phyloP scores from a whole-genome alignment of 169 alveolate genomes.

The Cryptosporidium felis region DNA sequence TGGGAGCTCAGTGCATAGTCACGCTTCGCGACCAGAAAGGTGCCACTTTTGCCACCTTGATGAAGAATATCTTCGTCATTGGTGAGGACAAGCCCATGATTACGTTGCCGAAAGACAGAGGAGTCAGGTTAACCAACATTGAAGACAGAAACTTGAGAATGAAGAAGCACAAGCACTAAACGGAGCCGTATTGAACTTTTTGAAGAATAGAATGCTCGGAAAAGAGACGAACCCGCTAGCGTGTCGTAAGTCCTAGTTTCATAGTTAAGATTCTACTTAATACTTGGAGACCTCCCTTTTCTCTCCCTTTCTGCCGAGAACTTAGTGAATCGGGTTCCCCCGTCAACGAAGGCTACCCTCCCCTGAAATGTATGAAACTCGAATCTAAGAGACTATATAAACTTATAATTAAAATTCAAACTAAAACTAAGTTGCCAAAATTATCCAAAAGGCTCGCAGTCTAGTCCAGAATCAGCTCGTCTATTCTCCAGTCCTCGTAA shows the following conservation, averaged over 20 bases:
- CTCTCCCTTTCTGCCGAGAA: neutral
- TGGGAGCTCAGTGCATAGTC: conserved; percentile 84
- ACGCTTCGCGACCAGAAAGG: conserved; percentile 88
- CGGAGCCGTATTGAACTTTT: neutral
- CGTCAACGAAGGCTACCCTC: too few relatives aligned
- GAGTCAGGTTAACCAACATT: conserved; percentile 88
- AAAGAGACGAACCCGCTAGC: neutral
- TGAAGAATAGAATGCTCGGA: neutral
- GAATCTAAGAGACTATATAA: too few relatives aligned
- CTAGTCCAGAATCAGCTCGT: conserved; percentile 90
- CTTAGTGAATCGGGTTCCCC: neutral
- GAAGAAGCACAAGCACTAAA: conserved; percentile 72
- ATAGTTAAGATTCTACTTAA: neutral
- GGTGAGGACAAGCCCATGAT: conserved; percentile 94
- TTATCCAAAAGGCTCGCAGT: too few relatives aligned
- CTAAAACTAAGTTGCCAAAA: too few relatives aligned
- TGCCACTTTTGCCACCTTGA: conserved; percentile 94
- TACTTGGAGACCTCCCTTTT: conserved; percentile 39
- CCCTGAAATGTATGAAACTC: too few relatives aligned
- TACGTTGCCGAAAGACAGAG: conserved; percentile 93
- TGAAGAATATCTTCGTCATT: conserved; percentile 94
- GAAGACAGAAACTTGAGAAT: conserved; percentile 90
- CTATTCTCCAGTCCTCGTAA: conserved; percentile 96
- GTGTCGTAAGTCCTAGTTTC: conserved; percentile 3
- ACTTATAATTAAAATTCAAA: too few relatives aligned